These are phyloP conservation scores for Aspergillus novoparasiticus DNA, from an alignment of 2,329 filamentous ascomycete genomes.

Conservation along the genomic window DNA sequence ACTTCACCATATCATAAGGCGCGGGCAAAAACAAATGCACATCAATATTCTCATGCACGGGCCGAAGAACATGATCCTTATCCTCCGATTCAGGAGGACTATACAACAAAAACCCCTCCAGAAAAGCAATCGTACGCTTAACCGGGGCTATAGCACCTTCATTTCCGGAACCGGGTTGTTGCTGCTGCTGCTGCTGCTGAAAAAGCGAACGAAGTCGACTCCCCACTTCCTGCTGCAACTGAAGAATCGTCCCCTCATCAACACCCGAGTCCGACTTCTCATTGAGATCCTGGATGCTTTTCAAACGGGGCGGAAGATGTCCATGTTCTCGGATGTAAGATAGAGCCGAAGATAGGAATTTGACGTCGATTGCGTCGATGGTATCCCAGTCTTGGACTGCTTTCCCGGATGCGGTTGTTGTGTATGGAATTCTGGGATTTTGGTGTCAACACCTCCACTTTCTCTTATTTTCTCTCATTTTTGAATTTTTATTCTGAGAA, in stretches of 20 bases:
- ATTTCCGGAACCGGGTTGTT: background rate
- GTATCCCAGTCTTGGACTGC: constrained; percentile 91
- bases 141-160: background rate
- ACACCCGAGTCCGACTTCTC: constrained; percentile 50
- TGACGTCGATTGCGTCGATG: constrained; percentile 72
- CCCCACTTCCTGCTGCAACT: constrained; percentile 29
- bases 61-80: constrained; percentile 28
- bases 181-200: background rate
- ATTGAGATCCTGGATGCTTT: constrained; percentile 63
- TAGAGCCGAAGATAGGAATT: constrained; percentile 67
- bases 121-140: constrained; percentile 62
- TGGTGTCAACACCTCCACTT: constrained; percentile 7
- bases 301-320: constrained; percentile 49
- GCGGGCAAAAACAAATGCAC: constrained; percentile 78
- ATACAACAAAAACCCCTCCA: constrained; percentile 90
- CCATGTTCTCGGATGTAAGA: constrained; percentile 71
- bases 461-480: background rate
- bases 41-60: constrained; percentile 57
- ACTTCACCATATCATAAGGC: constrained; percentile 54
- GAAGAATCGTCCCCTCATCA: constrained; percentile 24
- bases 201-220: constrained; percentile 14
- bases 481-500: background rate
- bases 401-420: constrained; percentile 51
- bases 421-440: constrained; percentile 45
- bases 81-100: constrained; percentile 43